These are phyloP conservation scores for Basidiobolus meristosporus DNA, from an alignment of 371 early-diverging fungal species.

Conservation along the genomic window DNA sequence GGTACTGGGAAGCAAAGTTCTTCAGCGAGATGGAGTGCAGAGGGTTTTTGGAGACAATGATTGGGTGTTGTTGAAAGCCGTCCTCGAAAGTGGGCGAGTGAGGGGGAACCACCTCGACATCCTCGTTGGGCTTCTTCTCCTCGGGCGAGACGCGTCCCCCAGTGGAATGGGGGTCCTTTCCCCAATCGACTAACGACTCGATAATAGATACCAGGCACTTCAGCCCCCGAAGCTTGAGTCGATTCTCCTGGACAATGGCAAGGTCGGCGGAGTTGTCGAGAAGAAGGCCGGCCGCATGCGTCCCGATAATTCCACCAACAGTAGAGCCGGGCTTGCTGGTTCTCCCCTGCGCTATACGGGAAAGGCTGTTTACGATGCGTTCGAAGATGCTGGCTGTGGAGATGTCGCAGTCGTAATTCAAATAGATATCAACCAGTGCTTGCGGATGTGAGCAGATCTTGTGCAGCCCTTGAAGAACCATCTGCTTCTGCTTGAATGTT, in stretches of 20 bases:
- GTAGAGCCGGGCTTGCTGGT: too few species aligned
- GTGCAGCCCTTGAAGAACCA: slow-evolving; percentile 17
- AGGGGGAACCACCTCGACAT: too few species aligned
- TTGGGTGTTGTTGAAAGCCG: background rate
- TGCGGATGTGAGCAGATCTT: slow-evolving; percentile 56
- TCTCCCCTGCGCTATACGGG: slow-evolving; percentile 18
- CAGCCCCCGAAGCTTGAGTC: slow-evolving; percentile 20
- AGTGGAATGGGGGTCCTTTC: slow-evolving; percentile 6
- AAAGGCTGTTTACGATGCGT: slow-evolving; percentile 22
- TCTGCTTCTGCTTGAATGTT: slow-evolving; percentile 18
- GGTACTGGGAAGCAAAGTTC: background rate
- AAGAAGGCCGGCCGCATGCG: too few species aligned
- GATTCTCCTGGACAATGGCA: too few species aligned
- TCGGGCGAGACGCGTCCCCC: too few species aligned
- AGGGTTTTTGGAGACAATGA: background rate
- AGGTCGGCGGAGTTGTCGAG: too few species aligned
- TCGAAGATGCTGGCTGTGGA: slow-evolving; percentile 29
- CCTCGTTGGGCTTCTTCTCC: too few species aligned
- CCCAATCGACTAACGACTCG: slow-evolving; percentile 31
- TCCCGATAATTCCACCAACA: too few species aligned
- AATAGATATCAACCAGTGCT: slow-evolving; percentile 81
- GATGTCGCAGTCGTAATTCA: slow-evolving; percentile 89
- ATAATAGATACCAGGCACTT: slow-evolving; percentile 30
- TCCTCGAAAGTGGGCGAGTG: too few species aligned
- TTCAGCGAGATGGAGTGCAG: background rate